Evolutionary conservation across 805 yeast genomes (phyloP).

Genomic region (Yarrowia hollandica): DNA sequence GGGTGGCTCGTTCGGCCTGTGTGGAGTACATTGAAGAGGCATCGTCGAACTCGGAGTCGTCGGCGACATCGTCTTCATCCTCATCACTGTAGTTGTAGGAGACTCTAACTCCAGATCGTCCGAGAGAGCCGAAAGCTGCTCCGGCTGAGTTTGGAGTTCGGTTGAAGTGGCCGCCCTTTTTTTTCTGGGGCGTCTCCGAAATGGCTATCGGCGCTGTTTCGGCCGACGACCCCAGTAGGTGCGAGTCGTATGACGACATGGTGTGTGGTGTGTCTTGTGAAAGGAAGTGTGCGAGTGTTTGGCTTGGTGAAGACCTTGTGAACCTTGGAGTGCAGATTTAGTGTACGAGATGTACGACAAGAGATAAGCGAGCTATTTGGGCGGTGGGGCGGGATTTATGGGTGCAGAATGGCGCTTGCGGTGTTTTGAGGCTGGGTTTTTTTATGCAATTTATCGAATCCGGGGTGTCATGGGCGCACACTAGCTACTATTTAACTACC

Average conservation of each 20-base stretch:
- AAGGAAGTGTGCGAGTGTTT: neutral
- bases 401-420: no score
- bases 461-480: no score
- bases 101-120: conserved; percentile 18
- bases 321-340: conserved; percentile 8
- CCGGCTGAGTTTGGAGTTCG: conserved; percentile 17
- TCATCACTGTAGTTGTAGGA: conserved; percentile 12
- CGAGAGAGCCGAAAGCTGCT: conserved; percentile 26
- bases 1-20: conserved; percentile 20
- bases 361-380: conserved; percentile 23
- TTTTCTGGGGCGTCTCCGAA: conserved; percentile 21
- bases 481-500: neutral
- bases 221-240: conserved; percentile 22
- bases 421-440: no score
- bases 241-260: conserved; percentile 27
- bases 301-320: neutral
- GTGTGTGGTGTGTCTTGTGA: neutral
- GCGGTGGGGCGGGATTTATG: no score
- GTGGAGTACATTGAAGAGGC: conserved; percentile 18
- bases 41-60: conserved; percentile 22
- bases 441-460: no score
- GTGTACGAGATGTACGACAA: neutral
- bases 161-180: conserved; percentile 19
- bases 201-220: conserved; percentile 28
- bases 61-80: conserved; percentile 11